Percentiles rank a stretch among this genome's conserved stretches.
These are phyloP conservation scores for Neofusicoccum laricinum DNA, from an alignment of 2,329 filamentous ascomycete species.

Conservation along the genomic window DNA sequence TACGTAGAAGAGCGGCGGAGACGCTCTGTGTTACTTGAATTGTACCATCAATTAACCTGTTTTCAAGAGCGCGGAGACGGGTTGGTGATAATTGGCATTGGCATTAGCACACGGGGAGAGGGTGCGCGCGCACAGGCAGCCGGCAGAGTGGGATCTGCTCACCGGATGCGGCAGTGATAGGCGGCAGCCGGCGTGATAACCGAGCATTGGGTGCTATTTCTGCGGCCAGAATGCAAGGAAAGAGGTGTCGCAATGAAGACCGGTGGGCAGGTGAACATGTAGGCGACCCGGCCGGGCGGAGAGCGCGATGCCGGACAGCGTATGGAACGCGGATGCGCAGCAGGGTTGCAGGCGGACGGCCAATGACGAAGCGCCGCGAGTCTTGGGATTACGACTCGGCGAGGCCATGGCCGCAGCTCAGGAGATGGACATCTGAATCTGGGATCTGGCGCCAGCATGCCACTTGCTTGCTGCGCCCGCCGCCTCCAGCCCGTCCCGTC, in stretches of 20 bases:
- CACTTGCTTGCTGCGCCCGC: background rate
- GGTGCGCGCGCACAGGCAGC: background rate
- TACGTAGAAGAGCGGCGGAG: constrained; percentile 16
- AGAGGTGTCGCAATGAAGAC: background rate
- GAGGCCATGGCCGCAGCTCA: constrained; percentile 16
- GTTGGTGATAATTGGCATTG: background rate
- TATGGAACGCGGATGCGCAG: constrained; percentile 15
- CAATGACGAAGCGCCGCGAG: constrained; percentile 9
- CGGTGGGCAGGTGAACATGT: background rate
- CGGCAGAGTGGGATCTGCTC: constrained; percentile 14
- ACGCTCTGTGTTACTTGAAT: constrained; percentile 12
- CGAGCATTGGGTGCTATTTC: background rate
- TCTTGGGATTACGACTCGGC: constrained; percentile 13
- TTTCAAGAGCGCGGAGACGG: background rate
- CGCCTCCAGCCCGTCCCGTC: constrained; percentile 5
- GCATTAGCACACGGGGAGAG: background rate
- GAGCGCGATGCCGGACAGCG: constrained; percentile 14
- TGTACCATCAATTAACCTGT: constrained; percentile 15
- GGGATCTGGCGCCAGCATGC: constrained; percentile 13
- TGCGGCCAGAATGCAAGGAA: background rate
- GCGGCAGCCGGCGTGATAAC: background rate
- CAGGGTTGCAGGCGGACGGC: background rate
- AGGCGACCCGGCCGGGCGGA: constrained; percentile 13
- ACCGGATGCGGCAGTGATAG: background rate
- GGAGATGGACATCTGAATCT: constrained; percentile 15